phyloP scores from a whole-genome alignment of 345 rosid genomes.

The Erodium maritimum region DNA sequence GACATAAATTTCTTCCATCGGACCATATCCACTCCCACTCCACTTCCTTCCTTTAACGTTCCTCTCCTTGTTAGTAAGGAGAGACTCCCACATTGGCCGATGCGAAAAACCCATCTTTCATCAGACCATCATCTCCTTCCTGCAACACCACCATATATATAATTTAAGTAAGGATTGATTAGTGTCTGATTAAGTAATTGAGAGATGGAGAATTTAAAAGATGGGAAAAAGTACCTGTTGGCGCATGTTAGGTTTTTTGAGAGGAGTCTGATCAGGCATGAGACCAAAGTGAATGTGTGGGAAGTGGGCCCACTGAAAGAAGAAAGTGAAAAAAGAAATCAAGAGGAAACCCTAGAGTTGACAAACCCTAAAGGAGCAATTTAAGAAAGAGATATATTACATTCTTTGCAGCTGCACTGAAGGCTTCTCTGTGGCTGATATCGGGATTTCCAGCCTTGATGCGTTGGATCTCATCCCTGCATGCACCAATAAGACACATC shows the following conservation, averaged over 20 bases:
- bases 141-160: conserved; percentile 7
- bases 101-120: conserved; percentile 72
- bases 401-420: conserved; percentile 99
- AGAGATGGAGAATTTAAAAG: no score
- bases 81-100: conserved; percentile 62
- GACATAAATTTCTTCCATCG: no score
- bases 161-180: background rate
- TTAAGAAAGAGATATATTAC: conserved; percentile 23
- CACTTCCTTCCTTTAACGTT: no score
- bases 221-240: conserved; percentile 40
- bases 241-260: conserved; percentile 67
- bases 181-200: background rate
- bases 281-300: conserved; percentile 98
- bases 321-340: conserved; percentile 5
- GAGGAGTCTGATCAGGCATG: conserved; percentile 94
- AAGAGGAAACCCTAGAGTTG: background rate
- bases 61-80: conserved; percentile 29
- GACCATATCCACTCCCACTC: no score
- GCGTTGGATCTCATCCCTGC: conserved; percentile 99
- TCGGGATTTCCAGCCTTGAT: conserved; percentile 99
- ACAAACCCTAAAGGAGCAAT: background rate
- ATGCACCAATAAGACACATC: background rate
- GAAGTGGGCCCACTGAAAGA: conserved; percentile 94
- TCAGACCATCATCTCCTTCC: conserved; percentile 69
- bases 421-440: conserved; percentile 98